These are phyloP conservation scores for Senna siamea DNA, from an alignment of 306 rosid species.

Conservation along the genomic window DNA sequence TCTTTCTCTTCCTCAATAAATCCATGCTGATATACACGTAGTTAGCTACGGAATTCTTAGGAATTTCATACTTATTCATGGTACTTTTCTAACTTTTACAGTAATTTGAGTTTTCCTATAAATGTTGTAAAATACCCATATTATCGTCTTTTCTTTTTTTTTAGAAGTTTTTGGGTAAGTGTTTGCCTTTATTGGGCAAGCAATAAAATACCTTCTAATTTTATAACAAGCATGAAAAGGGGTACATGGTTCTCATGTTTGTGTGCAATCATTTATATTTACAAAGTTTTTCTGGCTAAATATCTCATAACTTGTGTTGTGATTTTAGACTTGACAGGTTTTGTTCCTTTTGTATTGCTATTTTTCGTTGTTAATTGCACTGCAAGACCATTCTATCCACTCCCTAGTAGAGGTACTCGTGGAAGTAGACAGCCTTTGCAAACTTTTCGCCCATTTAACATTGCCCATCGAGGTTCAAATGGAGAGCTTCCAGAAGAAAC, in stretches of 20 bases:
- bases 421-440: slow-evolving; percentile 60
- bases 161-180: no score
- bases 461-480: slow-evolving; percentile 94
- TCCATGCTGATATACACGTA: background rate
- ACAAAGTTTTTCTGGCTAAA: background rate
- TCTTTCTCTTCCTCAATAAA: slow-evolving; percentile 16
- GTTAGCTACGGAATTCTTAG: background rate
- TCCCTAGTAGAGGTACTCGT: slow-evolving; percentile 52
- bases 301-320: slow-evolving; percentile 19
- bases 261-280: background rate
- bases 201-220: background rate
- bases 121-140: no score
- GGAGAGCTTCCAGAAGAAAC: slow-evolving; percentile 98
- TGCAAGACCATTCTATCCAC: slow-evolving; percentile 72
- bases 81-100: background rate
- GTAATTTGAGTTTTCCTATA: background rate
- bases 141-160: no score
- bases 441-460: slow-evolving; percentile 73
- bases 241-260: slow-evolving; percentile 15
- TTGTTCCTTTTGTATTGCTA: slow-evolving; percentile 47
- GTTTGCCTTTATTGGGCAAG: no score
- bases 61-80: background rate
- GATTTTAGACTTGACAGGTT: slow-evolving; percentile 49
- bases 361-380: slow-evolving; percentile 59
- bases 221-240: background rate